Evolutionary conservation across 2,329 filamentous ascomycete genomes (phyloP).

Genomic region (Apiospora pterosperma): DNA sequence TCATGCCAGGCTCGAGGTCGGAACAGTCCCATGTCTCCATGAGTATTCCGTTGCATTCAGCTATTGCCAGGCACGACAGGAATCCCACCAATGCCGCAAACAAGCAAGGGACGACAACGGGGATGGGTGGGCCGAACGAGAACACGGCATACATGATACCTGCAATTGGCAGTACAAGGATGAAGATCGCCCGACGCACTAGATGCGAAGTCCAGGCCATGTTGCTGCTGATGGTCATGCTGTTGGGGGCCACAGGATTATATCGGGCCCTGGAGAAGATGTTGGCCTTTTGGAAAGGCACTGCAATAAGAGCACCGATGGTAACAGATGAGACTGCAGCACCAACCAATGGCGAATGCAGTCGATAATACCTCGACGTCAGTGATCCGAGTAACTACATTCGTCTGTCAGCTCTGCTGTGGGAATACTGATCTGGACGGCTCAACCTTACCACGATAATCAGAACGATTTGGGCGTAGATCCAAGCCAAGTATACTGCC

Average conservation of each 20-base stretch:
- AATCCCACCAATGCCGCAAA: slow-evolving; percentile 68
- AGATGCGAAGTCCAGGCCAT: slow-evolving; percentile 71
- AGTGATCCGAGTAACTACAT: slow-evolving; percentile 63
- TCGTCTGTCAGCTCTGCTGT: neutral
- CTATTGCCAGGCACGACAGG: slow-evolving; percentile 67
- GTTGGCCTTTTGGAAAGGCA: slow-evolving; percentile 72
- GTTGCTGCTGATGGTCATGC: slow-evolving; percentile 62
- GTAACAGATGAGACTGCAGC: slow-evolving; percentile 63
- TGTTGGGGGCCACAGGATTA: slow-evolving; percentile 57
- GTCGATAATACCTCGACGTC: slow-evolving; percentile 64
- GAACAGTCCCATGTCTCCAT: slow-evolving; percentile 84
- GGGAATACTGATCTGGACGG: neutral
- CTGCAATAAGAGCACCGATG: slow-evolving; percentile 64
- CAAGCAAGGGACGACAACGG: slow-evolving; percentile 60
- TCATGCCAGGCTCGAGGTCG: slow-evolving; percentile 71
- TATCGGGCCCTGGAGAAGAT: slow-evolving; percentile 63
- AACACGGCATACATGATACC: slow-evolving; percentile 66
- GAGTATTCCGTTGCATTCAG: slow-evolving; percentile 72
- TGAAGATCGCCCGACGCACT: slow-evolving; percentile 65
- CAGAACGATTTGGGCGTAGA: slow-evolving; percentile 72
- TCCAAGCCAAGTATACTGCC: slow-evolving; percentile 72
- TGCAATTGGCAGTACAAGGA: slow-evolving; percentile 61
- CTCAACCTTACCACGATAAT: slow-evolving; percentile 53
- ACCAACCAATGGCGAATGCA: slow-evolving; percentile 63
- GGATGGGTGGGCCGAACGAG: slow-evolving; percentile 58